A percentile compares a stretch with the other conserved stretches of the same genome.
phyloP scores from a whole-genome alignment of 1,139 yeast genomes.

The Sugiyamaella neomexicana region DNA sequence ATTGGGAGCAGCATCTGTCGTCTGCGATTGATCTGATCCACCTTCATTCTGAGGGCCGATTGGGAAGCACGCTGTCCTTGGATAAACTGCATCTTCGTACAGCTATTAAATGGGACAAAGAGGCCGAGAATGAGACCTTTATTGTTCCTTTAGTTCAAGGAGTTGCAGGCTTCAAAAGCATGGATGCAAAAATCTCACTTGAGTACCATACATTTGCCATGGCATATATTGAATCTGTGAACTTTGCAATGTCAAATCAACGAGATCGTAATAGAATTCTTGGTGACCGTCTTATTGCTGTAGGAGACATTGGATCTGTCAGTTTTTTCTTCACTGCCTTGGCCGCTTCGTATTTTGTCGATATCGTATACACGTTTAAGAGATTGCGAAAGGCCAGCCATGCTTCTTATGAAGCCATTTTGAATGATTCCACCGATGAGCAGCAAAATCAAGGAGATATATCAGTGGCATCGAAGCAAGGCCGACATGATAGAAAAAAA shows the following conservation, averaged over 20 bases:
- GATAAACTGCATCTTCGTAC: conserved; percentile 57
- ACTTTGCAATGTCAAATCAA: conserved; percentile 67
- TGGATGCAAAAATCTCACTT: conserved; percentile 65
- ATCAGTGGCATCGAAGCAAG: conserved; percentile 1
- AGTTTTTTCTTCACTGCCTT: conserved; percentile 74
- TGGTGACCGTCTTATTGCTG: conserved; percentile 64
- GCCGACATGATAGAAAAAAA: conserved; percentile 14
- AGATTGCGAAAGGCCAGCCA: conserved; percentile 74
- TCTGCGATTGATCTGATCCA: conserved; percentile 57
- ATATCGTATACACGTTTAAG: conserved; percentile 68
- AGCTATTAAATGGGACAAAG: conserved; percentile 65
- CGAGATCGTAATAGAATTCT: conserved; percentile 49
- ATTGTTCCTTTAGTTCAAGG: conserved; percentile 67
- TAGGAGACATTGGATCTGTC: conserved; percentile 55
- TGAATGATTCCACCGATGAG: conserved; percentile 50
- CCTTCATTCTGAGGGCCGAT: conserved; percentile 67
- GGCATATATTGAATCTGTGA: conserved; percentile 51
- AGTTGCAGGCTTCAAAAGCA: conserved; percentile 50
- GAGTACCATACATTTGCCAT: conserved; percentile 85
- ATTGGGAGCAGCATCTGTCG: conserved; percentile 72
- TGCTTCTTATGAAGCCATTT: conserved; percentile 70
- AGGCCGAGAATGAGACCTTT: conserved; percentile 25
- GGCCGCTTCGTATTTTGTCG: conserved; percentile 78
- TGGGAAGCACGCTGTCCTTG: conserved; percentile 66
- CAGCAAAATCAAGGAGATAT: conserved; percentile 3